Base-by-base conservation (phyloP, 2,329 filamentous ascomycete genomes). In the Rosellinia necatrix region DNA sequence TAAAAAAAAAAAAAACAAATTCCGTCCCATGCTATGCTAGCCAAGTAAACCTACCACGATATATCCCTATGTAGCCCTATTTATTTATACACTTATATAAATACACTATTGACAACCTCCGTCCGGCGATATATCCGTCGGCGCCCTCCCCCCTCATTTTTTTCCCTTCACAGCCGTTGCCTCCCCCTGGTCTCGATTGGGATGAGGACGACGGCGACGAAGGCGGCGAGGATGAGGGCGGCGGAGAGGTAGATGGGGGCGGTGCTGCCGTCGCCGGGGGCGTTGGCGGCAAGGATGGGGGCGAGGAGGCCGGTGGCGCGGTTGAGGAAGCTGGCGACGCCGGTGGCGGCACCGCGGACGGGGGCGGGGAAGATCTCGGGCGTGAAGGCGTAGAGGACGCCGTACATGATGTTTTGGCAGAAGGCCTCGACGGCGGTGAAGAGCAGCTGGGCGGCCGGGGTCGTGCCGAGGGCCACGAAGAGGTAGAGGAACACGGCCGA, bases 361-460 rank as follows among this genome's bases (percentile, higher is more conserved):
- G 87, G 86, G 0, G 87, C 86, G 0, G 88, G 88, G 72, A 92
- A 91, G 24, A 91, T 83, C 66, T 91, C 89, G 0, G 89, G 88
- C 0, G 89, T 91, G 68, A 90, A 91, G 6, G 88, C 86, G 69
- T 90, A 91, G 1, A 92, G 74, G 1, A 90, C 86, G 53, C 87
- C 88, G 72, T 90, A 91, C 84, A 89, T 89, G 73, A 89, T 87
- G 67, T 89, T 89, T 72, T 90, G 87, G 62, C 85, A 82, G 68
- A 91, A 89, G 9, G 87, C 85, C 68, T 89, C 84, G 60, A 87
- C 76, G 60, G 84, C 89, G 0, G 82, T 85, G 68, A 89, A 89
- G 47, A 79, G 78, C 34, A 91, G 80, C 74, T 89, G 85, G 57
- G 77, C 75, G 34, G 74, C 71, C 1, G 83, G 77, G 42, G 83